Base-by-base conservation (phyloP, 2,329 filamentous ascomycete species). In the Cercospora sp. region DNA sequence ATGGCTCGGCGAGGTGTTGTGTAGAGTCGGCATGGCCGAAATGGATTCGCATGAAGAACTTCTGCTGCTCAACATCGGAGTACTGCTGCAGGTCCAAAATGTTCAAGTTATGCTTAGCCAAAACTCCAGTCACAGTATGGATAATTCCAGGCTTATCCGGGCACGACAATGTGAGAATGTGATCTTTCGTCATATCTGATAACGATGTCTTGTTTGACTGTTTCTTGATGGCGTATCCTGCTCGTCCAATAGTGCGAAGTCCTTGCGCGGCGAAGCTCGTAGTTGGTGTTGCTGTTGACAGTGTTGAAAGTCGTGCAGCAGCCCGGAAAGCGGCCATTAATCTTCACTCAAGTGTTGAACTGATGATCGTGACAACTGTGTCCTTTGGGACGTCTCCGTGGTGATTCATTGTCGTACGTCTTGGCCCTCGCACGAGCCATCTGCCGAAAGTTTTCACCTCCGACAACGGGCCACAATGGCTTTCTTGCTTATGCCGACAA, bases 41-140 rank as follows among this genome's bases (percentile, higher is more conserved):
- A 80, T 94, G 91, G 74, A 94, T 91, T 78, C 92, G 88, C 92
- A 95, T 94, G 83, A 95, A 95, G 84, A 95, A 95, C 67, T 86
- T 90, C 77, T 91, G 83, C 21, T 89, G 91, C 26, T 84, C 86
- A 28, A 89, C 87, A 80, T 94, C 92, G 51, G 89, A 91, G 84
- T 92, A 95, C 81, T 95, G 92, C 81, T 93, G 91, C 71, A 93
- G 87, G 81, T 95, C 91, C 71, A 94, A 84, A 78, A 95, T 92
- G 81, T 93, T 95, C 81, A 94, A 86, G 75, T 88, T 86, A 79
- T 91, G 87, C 70, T 86, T 81, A 58, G 91, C 90, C 71, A 95
- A 87, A 74, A 94, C 85, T 70, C 89, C 91, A 7, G 92, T 94
- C 72, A 95, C 91, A 66, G 91, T 90, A 80, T 94, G 91, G 70